phyloP scores from a whole-genome alignment of 192 early-diverging fungal genomes.

The Spizellomyces sp. region DNA sequence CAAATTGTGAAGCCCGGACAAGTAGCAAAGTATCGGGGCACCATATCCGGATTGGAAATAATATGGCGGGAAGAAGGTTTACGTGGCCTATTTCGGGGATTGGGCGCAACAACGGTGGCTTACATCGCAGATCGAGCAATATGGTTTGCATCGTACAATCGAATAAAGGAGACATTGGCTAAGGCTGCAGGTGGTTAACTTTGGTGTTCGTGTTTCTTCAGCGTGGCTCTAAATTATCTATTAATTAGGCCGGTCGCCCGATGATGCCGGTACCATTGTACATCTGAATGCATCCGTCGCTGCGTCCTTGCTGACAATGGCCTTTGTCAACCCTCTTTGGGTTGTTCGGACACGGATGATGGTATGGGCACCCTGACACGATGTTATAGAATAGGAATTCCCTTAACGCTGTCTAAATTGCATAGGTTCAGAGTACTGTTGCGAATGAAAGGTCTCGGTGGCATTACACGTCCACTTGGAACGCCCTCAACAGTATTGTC shows the following conservation, averaged over 20 bases:
- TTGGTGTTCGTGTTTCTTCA: background rate
- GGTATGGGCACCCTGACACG: constrained; percentile 41
- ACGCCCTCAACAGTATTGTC: constrained; percentile 81
- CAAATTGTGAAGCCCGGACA: constrained; percentile 48
- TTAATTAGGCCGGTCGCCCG: constrained; percentile 21
- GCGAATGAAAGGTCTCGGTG: constrained; percentile 3
- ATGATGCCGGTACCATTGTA: constrained; percentile 20
- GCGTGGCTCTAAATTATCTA: background rate
- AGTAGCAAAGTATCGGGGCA: constrained; percentile 60
- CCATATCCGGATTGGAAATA: constrained; percentile 62
- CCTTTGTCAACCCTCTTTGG: constrained; percentile 88
- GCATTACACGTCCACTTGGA: constrained; percentile 76
- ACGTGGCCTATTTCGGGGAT: constrained; percentile 86
- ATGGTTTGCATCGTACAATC: constrained; percentile 90
- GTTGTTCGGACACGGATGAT: constrained; percentile 90
- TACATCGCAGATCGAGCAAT: constrained; percentile 92
- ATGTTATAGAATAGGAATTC: background rate
- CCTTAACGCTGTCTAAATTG: background rate
- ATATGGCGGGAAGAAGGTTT: constrained; percentile 84
- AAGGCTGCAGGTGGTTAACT: constrained; percentile 19
- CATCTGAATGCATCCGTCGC: constrained; percentile 79
- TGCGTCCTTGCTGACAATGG: constrained; percentile 76
- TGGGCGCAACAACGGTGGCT: constrained; percentile 83
- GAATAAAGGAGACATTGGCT: constrained; percentile 59
- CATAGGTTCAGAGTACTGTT: constrained; percentile 5